Evolutionary conservation across 345 rosid species (phyloP), one percentile per base, ranked within the genome.

Genomic region (Euclidium syriacum): DNA sequence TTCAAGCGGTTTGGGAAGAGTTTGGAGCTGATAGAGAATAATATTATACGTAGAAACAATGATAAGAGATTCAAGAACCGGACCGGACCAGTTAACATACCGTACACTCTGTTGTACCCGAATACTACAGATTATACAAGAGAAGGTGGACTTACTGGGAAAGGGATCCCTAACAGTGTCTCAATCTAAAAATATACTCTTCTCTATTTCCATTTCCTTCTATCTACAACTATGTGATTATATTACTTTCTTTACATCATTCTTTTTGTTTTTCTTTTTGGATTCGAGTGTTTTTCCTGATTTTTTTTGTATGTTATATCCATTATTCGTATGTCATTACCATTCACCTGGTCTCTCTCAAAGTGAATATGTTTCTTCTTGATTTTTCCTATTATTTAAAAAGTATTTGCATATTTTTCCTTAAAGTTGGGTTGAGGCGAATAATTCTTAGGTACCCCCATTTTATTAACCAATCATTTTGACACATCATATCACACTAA

Each of bases 141-240:
- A 57, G 76, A 70, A 10, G 80, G 86, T 34, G 96, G 97, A 4
- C 80, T 94, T 38, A 85, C 91, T 1, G 96, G 91, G 44, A 85
- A 71, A 74, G 97, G 99, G 14, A 87, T 94, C 62, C 99, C 99
- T 7, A 94, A 90, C 46, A 90, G 99, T 41, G 48, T 94, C 63
- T 94, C 99, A 2, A 85, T 90, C 27, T 90, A 76, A 70, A 40
- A 19, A 51, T 47, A 27, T 7, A 29, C 1, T 34, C 3, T n/a
- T 51, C 12, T 60, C 26, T 29, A 4, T 6, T 58, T 53, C 14
- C 6, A 29, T 12, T 41, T 29, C n/a, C 6, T 35, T 43, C 5
- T 4, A 3, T 19, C 20, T 19, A 46, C 7, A 32, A 43, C 40
- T 61, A 42, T 26, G 49, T 53, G 46, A 32, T 20, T 43, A 39